Evolutionary conservation across 2,329 filamentous ascomycete species (phyloP), one percentile per base, ranked within the genome.

Genomic region (Cladosporium austrohemisphaericum): DNA sequence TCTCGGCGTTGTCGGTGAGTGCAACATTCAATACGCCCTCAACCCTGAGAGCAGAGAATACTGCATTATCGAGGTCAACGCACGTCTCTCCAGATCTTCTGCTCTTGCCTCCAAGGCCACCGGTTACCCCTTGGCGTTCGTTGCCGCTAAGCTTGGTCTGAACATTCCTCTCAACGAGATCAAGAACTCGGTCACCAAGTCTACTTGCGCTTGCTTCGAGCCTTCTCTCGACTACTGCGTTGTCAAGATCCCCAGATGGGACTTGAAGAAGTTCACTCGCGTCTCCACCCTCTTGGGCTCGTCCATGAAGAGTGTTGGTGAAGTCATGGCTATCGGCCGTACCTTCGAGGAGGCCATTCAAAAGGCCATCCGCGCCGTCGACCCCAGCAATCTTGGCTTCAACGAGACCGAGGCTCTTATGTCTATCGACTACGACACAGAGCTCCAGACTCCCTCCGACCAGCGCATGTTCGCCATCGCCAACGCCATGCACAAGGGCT

Each of bases 31-130:
- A 69, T 98, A 97, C 64, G 93, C 93, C 4, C 75, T 98, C 47
- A 96, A 98, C 73, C 93, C 93, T 2, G 88, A 91, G 69, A 96
- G 91, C 1, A 84, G 81, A 66, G 93, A 98, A 67, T 98, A 96
- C 75, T 96, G 93, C 77, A 96, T 98, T 59, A 98, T 98, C 65
- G 93, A 98, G 70, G 93, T 98, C 74, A 98, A 98, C 64, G 93
- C 92, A 41, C 86, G 92, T 78, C 76, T 98, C 52, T 98, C 92
- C 43, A 81, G 93, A 72, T 98, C 92, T 41, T 98, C 92, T 9
- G 92, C 93, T 13, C 76, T 98, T 56, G 92, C 92, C 18, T 97
- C 93, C 18, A 98, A 98, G 76, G 92, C 92, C 6, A 98, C 92
- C 7, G 92, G 93, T 29, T 98, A 97, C 67, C 92, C 92, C 25